These are phyloP conservation scores for Phytophthora ohioensis DNA, from an alignment of 352 stramenopile species.

Conservation along the genomic window DNA sequence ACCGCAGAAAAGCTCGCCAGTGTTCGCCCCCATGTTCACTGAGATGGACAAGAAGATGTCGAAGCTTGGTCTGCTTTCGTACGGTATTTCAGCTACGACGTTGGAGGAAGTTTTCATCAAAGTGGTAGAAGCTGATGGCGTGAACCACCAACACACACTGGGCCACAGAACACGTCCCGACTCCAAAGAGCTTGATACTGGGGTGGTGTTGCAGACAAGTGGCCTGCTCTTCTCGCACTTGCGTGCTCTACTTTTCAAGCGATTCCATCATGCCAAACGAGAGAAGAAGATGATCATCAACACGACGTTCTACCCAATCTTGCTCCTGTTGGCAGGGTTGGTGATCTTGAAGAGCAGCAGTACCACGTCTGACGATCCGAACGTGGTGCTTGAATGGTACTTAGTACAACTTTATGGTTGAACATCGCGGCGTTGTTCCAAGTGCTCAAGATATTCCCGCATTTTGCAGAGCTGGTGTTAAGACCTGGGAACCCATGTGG, in stretches of 20 bases:
- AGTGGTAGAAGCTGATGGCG: conserved; percentile 44
- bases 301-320: conserved; percentile 55
- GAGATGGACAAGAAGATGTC: too few relatives aligned
- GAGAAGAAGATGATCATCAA: conserved; percentile 57
- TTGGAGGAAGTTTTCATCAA: conserved; percentile 80
- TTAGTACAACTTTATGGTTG: too few relatives aligned
- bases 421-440: too few relatives aligned
- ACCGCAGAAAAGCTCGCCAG: too few relatives aligned
- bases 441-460: too few relatives aligned
- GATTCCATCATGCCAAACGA: conserved; percentile 51
- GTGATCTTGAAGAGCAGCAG: conserved; percentile 43
- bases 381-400: conserved; percentile 28
- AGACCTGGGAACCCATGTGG: too few relatives aligned
- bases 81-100: conserved; percentile 75
- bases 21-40: too few relatives aligned
- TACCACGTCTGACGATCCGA: conserved; percentile 44
- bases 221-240: conserved; percentile 43
- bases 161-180: conserved; percentile 10
- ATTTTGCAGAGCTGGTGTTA: too few relatives aligned
- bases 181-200: not conserved
- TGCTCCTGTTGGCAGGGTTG: conserved; percentile 55
- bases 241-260: conserved; percentile 52
- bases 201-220: conserved; percentile 10
- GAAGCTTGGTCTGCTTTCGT: conserved; percentile 43
- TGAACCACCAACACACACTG: conserved; percentile 43